Evolutionary conservation across 345 rosid genomes (phyloP).

Genomic region (Pistacia atlantica): DNA sequence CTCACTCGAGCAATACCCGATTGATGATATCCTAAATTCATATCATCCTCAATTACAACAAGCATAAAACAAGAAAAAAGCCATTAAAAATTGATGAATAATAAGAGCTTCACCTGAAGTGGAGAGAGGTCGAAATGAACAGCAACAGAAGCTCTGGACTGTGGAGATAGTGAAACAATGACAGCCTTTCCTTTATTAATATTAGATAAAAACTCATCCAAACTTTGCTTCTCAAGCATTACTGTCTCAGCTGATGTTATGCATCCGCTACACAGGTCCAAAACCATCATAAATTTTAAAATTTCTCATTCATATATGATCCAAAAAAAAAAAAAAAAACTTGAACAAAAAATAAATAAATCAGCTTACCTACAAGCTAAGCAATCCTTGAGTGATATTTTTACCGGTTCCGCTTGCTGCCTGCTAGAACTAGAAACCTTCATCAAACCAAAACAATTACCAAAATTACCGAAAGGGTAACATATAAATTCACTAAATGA

Average conservation of each 20-base stretch:
- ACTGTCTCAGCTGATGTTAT: slow-evolving; percentile 93
- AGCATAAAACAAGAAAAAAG: neutral
- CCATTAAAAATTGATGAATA: neutral
- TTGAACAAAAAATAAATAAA: neutral
- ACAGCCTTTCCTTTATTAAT: slow-evolving; percentile 61
- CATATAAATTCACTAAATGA: neutral
- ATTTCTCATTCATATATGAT: neutral
- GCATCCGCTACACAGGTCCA: slow-evolving; percentile 68
- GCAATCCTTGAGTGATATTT: slow-evolving; percentile 95
- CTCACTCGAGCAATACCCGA: neutral
- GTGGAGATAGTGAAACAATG: slow-evolving; percentile 79
- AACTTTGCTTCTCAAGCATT: slow-evolving; percentile 98
- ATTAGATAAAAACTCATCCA: slow-evolving; percentile 77
- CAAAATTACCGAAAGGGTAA: neutral
- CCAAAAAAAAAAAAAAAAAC: neutral
- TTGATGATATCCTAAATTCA: neutral
- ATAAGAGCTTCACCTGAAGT: slow-evolving; percentile 46
- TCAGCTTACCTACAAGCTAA: slow-evolving; percentile 81
- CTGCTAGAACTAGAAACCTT: slow-evolving; percentile 55
- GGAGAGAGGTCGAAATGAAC: slow-evolving; percentile 68
- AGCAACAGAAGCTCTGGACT: slow-evolving; percentile 89
- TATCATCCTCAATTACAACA: neutral
- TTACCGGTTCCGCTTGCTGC: slow-evolving; percentile 62
- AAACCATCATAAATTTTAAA: neutral
- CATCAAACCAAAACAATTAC: slow-evolving; percentile 19